These are phyloP conservation scores for Albizia julibrissin DNA, from an alignment of 306 rosid species.

Conservation along the genomic window DNA sequence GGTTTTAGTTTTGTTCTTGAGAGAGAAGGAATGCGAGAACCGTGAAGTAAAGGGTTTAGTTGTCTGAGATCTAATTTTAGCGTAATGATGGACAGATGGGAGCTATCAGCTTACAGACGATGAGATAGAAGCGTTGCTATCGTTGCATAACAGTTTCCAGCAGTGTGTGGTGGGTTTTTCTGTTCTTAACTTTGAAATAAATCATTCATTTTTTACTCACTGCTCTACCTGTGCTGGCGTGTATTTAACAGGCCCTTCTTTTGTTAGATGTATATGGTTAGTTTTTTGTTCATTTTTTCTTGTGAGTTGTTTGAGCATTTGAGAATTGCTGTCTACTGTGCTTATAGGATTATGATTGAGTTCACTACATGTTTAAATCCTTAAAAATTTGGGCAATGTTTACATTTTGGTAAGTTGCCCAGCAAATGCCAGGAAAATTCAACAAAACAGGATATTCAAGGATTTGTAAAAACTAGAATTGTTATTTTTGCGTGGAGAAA, in stretches of 20 bases:
- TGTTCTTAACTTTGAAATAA: neutral
- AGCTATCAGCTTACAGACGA: constrained; percentile 52
- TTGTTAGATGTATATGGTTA: neutral
- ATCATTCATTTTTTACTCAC: neutral
- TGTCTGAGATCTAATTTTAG: constrained; percentile 9
- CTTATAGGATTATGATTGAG: neutral
- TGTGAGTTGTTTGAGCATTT: neutral
- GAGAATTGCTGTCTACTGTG: neutral
- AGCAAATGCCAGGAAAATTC: neutral
- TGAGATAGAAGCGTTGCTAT: constrained; percentile 69
- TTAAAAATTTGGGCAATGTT: neutral
- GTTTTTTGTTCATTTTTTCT: neutral
- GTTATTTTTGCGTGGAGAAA: neutral
- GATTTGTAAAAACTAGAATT: neutral
- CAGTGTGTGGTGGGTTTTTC: constrained; percentile 81
- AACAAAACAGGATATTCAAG: neutral
- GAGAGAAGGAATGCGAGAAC: neutral
- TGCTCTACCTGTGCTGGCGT: neutral
- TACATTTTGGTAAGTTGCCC: constrained; percentile 4
- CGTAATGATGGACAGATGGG: constrained; percentile 43
- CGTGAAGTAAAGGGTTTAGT: neutral
- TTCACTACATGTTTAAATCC: neutral
- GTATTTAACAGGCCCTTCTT: neutral
- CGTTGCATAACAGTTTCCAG: constrained; percentile 66
- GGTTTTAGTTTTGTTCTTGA: neutral